Evolutionary conservation across 108 stramenopile genomes (phyloP).

Genomic region (Parietichytrium sp.): DNA sequence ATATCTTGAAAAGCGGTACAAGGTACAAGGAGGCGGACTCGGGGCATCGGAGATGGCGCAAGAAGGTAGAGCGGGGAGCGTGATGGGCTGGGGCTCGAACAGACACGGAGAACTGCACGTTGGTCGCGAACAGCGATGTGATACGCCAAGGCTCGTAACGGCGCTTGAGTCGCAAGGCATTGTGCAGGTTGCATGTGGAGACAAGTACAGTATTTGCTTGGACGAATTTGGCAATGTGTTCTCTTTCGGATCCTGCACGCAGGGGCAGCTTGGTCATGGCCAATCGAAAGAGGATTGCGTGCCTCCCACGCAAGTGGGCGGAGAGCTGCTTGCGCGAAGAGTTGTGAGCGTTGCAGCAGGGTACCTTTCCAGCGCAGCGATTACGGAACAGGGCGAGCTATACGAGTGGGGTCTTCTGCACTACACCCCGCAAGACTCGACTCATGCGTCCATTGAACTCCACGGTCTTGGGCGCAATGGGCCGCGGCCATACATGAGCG

Average conservation of each 20-base stretch:
- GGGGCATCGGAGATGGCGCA: too few relatives aligned
- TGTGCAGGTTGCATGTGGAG: neutral
- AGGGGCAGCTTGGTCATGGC: constrained; percentile 25
- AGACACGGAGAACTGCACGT: neutral
- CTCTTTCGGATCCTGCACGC: neutral
- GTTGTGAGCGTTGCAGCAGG: neutral
- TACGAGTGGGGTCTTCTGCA: constrained; percentile 34
- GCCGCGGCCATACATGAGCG: neutral
- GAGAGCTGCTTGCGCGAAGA: neutral
- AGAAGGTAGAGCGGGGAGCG: too few relatives aligned
- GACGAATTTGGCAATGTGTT: constrained; percentile 22
- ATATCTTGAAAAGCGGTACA: too few relatives aligned
- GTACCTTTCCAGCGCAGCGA: neutral
- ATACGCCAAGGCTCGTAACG: neutral
- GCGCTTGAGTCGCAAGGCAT: constrained; percentile 16
- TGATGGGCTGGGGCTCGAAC: constrained; percentile 10
- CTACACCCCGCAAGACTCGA: neutral
- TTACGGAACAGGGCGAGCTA: constrained; percentile 32
- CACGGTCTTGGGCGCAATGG: neutral
- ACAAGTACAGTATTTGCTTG: neutral
- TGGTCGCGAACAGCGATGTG: neutral
- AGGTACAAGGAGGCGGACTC: too few relatives aligned
- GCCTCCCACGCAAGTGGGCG: neutral
- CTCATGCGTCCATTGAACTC: neutral
- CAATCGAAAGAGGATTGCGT: neutral